Conservation (phyloP, 257 asterid species). For the Vinca minor region DNA sequence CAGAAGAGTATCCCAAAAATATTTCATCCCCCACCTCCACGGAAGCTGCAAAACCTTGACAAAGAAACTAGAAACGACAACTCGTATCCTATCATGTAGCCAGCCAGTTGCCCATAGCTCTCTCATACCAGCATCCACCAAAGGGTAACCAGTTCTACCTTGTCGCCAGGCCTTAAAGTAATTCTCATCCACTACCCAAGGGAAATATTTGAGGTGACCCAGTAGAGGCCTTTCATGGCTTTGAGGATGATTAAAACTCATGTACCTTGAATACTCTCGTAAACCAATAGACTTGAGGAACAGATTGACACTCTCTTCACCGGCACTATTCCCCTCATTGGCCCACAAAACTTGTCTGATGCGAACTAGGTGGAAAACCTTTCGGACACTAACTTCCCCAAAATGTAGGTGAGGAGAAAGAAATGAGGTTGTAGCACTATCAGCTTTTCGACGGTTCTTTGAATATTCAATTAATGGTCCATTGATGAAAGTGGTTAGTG, state of each 20-base stretch:
- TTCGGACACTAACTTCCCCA: slow-evolving; percentile 83
- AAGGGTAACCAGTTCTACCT: slow-evolving; percentile 89
- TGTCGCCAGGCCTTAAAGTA: slow-evolving; percentile 92
- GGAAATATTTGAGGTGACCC: slow-evolving; percentile 67
- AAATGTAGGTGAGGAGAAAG: slow-evolving; percentile 91
- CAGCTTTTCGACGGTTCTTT: slow-evolving; percentile 79
- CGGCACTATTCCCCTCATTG: slow-evolving; percentile 75
- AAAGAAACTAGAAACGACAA: slow-evolving; percentile 86
- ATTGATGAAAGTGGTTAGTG: slow-evolving; percentile 62
- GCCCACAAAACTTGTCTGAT: slow-evolving; percentile 85
- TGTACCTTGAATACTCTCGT: slow-evolving; percentile 80
- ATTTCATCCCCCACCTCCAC: slow-evolving; percentile 98
- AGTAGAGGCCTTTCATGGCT: slow-evolving; percentile 90
- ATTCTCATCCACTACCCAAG: slow-evolving; percentile 81
- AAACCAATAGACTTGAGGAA: slow-evolving; percentile 91
- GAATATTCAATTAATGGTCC: slow-evolving; percentile 79
- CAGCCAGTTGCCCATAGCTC: slow-evolving; percentile 97
- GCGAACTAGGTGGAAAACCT: slow-evolving; percentile 78
- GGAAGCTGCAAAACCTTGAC: slow-evolving; percentile 93
- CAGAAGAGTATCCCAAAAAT: slow-evolving; percentile 86
- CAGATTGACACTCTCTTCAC: slow-evolving; percentile 84
- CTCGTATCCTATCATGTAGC: slow-evolving; percentile 87
- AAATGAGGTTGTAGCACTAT: slow-evolving; percentile 86
- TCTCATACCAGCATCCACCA: slow-evolving; percentile 97
- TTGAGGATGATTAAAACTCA: slow-evolving; percentile 89